A percentile compares a stretch with the other conserved stretches of the same genome.
Evolutionary conservation across 768 basidiomycete genomes (phyloP).

Genomic region (Tylopilus subfusipes): DNA sequence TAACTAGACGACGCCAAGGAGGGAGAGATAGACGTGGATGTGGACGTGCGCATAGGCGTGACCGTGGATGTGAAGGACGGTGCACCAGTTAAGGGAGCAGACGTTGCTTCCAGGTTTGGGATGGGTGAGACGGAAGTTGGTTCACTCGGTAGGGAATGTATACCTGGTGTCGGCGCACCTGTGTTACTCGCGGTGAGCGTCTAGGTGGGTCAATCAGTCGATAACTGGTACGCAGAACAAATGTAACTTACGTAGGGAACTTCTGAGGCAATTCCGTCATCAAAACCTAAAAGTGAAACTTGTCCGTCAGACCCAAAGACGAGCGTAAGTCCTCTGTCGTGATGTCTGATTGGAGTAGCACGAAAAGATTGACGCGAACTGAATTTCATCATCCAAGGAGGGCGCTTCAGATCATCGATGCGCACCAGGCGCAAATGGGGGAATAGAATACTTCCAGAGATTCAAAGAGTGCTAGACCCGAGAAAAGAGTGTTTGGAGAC

Average conservation of each 20-base stretch:
- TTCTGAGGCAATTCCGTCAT: slow-evolving; percentile 1
- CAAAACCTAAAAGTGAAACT: slow-evolving; percentile 25
- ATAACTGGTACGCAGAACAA: too few relatives aligned
- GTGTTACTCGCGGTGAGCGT: slow-evolving; percentile 1
- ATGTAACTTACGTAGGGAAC: slow-evolving; percentile 3
- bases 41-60: slow-evolving; percentile 1
- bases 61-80: slow-evolving; percentile 2
- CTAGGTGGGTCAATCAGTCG: slow-evolving; percentile 6
- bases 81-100: slow-evolving; percentile 4
- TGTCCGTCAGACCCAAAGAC: slow-evolving; percentile 28
- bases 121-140: slow-evolving; percentile 4
- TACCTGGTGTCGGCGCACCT: slow-evolving; percentile 1
- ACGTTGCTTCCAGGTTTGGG: slow-evolving; percentile 21
- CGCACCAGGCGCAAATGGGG: slow-evolving; percentile 29
- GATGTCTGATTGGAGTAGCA: slow-evolving; percentile 11
- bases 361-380: slow-evolving; percentile 7
- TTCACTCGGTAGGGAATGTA: not conserved
- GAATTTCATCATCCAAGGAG: slow-evolving; percentile 19
- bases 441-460: slow-evolving; percentile 15
- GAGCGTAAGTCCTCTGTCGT: slow-evolving; percentile 22
- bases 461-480: slow-evolving; percentile 1
- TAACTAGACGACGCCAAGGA: slow-evolving; percentile 5
- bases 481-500: slow-evolving; percentile 1
- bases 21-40: not conserved
- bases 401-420: slow-evolving; percentile 19